These are phyloP conservation scores for Metschnikowia koreensis DNA, from an alignment of 805 yeast species.

Conservation along the genomic window DNA sequence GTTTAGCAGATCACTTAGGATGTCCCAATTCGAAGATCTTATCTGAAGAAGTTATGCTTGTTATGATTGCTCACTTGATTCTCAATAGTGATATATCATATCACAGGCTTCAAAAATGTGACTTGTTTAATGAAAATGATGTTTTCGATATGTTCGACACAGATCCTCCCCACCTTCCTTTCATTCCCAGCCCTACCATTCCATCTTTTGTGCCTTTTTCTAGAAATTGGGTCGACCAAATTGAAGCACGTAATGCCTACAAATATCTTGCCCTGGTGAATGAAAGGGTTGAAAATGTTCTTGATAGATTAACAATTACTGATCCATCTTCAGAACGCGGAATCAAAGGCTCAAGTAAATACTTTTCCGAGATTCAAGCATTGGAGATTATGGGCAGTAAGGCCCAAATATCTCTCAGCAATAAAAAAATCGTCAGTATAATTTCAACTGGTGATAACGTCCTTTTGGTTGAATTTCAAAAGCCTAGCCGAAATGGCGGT, in stretches of 20 bases:
- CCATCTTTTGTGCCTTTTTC: background rate
- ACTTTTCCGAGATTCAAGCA: slow-evolving; percentile 21
- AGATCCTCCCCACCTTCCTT: background rate
- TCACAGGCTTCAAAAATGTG: background rate
- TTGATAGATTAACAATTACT: slow-evolving; percentile 13
- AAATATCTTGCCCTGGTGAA: background rate
- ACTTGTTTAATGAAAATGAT: slow-evolving; percentile 13
- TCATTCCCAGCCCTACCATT: background rate
- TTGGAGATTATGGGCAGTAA: slow-evolving; percentile 10
- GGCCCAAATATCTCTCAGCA: slow-evolving; percentile 4
- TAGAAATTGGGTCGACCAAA: background rate
- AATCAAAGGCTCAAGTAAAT: slow-evolving; percentile 28
- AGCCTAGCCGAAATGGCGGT: slow-evolving; percentile 26
- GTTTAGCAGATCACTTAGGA: background rate
- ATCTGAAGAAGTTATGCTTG: slow-evolving; percentile 1
- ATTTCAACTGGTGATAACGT: slow-evolving; percentile 10
- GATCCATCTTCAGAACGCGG: slow-evolving; percentile 16
- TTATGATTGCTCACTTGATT: background rate
- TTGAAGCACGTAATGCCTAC: background rate
- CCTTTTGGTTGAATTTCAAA: slow-evolving; percentile 24
- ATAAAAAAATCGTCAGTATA: background rate
- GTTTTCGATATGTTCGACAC: slow-evolving; percentile 13
- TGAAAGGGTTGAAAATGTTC: background rate
- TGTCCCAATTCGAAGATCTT: background rate
- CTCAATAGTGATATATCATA: slow-evolving; percentile 7